Percentiles rank a stretch among this genome's conserved stretches.
Evolutionary conservation across 495 filamentous ascomycete genomes (phyloP).

Genomic region (Venustampulla echinocandica): DNA sequence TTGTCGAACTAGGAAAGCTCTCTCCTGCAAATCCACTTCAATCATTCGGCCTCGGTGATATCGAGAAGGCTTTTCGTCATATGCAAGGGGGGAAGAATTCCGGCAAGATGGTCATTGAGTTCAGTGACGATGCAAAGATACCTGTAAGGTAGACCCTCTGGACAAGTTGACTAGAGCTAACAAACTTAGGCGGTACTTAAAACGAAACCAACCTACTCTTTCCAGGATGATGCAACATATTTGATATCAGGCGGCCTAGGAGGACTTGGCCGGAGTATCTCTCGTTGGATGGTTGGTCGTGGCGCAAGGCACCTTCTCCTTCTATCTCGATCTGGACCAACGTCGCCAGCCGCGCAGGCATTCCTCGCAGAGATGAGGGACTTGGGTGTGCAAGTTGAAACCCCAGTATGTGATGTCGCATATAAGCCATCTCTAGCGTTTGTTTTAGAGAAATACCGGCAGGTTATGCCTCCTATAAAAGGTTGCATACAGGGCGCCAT

Average conservation of each 20-base stretch:
- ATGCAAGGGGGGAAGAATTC: slow-evolving; percentile 43
- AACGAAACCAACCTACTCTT: slow-evolving; percentile 14
- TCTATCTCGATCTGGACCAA: slow-evolving; percentile 42
- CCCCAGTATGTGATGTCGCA: neutral
- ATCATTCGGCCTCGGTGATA: slow-evolving; percentile 29
- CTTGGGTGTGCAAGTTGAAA: neutral
- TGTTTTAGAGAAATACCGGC: neutral
- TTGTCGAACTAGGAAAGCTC: slow-evolving; percentile 17
- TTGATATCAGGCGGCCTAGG: slow-evolving; percentile 50
- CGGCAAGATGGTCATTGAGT: slow-evolving; percentile 47
- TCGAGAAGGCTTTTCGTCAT: slow-evolving; percentile 38
- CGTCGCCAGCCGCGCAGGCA: slow-evolving; percentile 13
- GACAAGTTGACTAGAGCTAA: neutral
- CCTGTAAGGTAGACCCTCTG: slow-evolving; percentile 10
- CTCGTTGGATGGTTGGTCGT: slow-evolving; percentile 41
- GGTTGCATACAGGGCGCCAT: slow-evolving; percentile 23
- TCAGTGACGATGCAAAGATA: slow-evolving; percentile 21
- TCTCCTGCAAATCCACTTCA: slow-evolving; percentile 24
- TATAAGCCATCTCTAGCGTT: neutral
- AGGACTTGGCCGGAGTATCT: slow-evolving; percentile 40
- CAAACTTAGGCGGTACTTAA: neutral
- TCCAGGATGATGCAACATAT: slow-evolving; percentile 28
- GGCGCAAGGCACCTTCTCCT: slow-evolving; percentile 48
- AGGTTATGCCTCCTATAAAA: neutral
- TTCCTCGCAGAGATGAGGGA: slow-evolving; percentile 19